Conservation (phyloP, 2,329 filamentous ascomycete genomes). For the Cercospora brassicicola region DNA sequence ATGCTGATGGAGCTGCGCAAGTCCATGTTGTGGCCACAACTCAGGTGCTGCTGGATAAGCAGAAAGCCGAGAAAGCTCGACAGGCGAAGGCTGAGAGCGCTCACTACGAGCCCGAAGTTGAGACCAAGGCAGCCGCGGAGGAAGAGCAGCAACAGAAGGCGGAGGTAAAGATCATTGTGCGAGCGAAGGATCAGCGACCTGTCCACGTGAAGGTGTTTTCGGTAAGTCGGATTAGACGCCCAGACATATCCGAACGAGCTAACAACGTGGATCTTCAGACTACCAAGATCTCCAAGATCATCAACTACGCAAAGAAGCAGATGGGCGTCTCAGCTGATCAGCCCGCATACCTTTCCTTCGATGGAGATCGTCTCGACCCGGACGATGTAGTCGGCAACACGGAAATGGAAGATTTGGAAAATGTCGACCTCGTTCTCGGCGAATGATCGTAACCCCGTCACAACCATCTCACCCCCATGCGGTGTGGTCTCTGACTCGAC, state of each 20-base stretch:
- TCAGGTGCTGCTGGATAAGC: constrained; percentile 58
- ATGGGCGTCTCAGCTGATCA: constrained; percentile 54
- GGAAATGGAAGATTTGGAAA: constrained; percentile 73
- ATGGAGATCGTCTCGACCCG: constrained; percentile 69
- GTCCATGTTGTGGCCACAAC: constrained; percentile 81
- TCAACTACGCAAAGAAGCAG: constrained; percentile 60
- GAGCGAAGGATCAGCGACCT: constrained; percentile 53
- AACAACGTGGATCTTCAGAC: constrained; percentile 41
- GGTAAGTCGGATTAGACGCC: constrained; percentile 38
- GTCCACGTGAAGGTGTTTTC: constrained; percentile 53
- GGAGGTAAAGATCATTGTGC: constrained; percentile 52
- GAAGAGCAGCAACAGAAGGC: constrained; percentile 19
- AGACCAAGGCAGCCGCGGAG: constrained; percentile 14
- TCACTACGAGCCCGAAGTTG: constrained; percentile 6
- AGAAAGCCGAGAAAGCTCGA: constrained; percentile 51
- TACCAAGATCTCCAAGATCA: constrained; percentile 63
- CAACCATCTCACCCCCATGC: background rate
- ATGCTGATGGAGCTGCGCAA: constrained; percentile 54
- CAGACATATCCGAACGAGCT: constrained; percentile 10
- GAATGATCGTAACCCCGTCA: constrained; percentile 32
- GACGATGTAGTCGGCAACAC: constrained; percentile 62
- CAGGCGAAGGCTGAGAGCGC: constrained; percentile 19
- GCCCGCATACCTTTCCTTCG: constrained; percentile 66
- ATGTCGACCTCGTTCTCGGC: constrained; percentile 70
- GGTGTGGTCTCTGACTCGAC: background rate